These are phyloP conservation scores for Irineochytrium annulatum DNA, from an alignment of 192 early-diverging fungal genomes.

Conservation along the genomic window DNA sequence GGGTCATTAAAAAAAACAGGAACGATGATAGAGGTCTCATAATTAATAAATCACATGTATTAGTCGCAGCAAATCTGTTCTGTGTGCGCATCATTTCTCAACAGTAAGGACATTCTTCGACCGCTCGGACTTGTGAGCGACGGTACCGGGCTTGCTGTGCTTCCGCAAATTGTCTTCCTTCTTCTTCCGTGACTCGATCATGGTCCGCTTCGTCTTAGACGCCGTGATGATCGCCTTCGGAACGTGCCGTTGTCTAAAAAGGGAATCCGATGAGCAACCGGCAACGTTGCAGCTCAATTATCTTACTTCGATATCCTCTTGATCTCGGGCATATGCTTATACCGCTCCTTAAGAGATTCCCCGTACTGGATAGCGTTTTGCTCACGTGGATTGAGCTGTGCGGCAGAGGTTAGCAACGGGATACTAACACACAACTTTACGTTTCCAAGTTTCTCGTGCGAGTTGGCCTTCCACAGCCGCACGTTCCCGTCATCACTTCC, in stretches of 20 bases:
- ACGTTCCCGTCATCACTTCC: slow-evolving; percentile 98
- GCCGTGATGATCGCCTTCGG: slow-evolving; percentile 82
- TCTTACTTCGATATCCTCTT: slow-evolving; percentile 63
- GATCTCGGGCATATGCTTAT: slow-evolving; percentile 86
- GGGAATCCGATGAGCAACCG: background rate
- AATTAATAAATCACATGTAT: no score
- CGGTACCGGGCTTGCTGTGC: slow-evolving; percentile 62
- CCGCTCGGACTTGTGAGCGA: slow-evolving; percentile 44
- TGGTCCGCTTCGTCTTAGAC: slow-evolving; percentile 72
- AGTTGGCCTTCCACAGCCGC: slow-evolving; percentile 92
- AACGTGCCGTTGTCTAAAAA: slow-evolving; percentile 72
- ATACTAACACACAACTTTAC: slow-evolving; percentile 27
- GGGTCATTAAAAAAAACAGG: no score
- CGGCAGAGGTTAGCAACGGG: slow-evolving; percentile 1
- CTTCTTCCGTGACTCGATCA: slow-evolving; percentile 70
- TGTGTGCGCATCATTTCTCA: slow-evolving; percentile 33
- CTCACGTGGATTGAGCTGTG: slow-evolving; percentile 59
- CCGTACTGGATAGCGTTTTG: slow-evolving; percentile 72
- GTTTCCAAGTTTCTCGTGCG: slow-evolving; percentile 79
- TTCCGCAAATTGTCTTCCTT: slow-evolving; percentile 92
- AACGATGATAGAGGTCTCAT: no score
- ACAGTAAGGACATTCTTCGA: slow-evolving; percentile 47
- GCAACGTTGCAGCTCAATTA: background rate
- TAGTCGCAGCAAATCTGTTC: no score
- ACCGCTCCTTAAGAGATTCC: slow-evolving; percentile 88